Conservation (phyloP, 2,329 filamentous ascomycete species). For the Trichoderma gracile region DNA sequence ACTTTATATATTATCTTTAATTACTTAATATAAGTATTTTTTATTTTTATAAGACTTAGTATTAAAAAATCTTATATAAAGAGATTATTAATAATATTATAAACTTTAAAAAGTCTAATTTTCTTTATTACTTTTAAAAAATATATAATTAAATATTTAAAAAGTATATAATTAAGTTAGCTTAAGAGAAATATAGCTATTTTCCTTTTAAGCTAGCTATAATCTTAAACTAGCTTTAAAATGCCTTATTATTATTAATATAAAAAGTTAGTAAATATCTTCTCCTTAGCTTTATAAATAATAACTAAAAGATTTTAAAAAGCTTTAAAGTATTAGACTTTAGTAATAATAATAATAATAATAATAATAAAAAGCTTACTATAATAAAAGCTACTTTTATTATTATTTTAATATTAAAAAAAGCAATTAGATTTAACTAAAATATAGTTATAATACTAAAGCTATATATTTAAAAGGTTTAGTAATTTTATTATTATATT, state of each 20-base stretch:
- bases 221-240: background rate
- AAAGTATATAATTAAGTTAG: background rate
- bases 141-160: background rate
- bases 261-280: too few species aligned
- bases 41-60: background rate
- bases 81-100: background rate
- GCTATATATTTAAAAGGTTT: too few species aligned
- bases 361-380: too few species aligned
- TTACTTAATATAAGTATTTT: slow-evolving; percentile 9
- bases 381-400: too few species aligned
- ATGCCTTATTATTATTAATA: background rate
- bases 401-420: too few species aligned
- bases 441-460: too few species aligned
- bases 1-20: background rate
- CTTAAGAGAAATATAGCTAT: background rate
- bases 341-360: too few species aligned
- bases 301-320: too few species aligned
- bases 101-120: background rate
- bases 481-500: too few species aligned
- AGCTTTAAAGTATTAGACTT: too few species aligned
- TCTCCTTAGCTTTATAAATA: too few species aligned
- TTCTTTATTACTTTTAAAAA: background rate
- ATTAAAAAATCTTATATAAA: background rate
- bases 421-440: too few species aligned
- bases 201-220: background rate